phyloP scores from a whole-genome alignment of 1,139 yeast genomes.

The Kodamaea derodonti region DNA sequence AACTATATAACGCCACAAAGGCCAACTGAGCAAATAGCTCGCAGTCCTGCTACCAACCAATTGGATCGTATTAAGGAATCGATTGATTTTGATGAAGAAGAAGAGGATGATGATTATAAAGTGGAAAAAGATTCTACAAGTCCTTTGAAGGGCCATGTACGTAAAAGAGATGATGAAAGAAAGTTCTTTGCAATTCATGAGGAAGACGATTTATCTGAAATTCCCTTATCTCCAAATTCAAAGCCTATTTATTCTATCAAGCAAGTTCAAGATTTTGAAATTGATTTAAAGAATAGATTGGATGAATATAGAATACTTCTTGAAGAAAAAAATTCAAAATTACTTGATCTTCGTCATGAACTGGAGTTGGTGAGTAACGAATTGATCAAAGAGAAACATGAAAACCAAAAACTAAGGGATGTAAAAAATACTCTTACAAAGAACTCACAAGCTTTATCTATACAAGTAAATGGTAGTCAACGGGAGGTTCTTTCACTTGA shows the following conservation, averaged over 20 bases:
- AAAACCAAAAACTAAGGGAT: conserved; percentile 19
- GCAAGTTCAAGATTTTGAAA: conserved; percentile 29
- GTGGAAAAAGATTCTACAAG: conserved; percentile 19
- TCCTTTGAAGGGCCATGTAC: conserved; percentile 19
- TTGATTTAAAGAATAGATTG: conserved; percentile 18
- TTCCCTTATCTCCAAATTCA: conserved; percentile 27
- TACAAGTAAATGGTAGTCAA: conserved; percentile 29
- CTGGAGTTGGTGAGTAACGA: conserved; percentile 17
- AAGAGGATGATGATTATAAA: conserved; percentile 2
- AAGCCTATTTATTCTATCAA: conserved; percentile 34
- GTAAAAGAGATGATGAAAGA: conserved; percentile 1
- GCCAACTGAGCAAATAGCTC: conserved; percentile 41
- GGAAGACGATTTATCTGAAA: neutral
- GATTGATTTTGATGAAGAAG: conserved; percentile 9
- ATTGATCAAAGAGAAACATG: conserved; percentile 18
- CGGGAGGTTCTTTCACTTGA: conserved; percentile 28
- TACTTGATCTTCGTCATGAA: conserved; percentile 19
- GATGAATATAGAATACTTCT: conserved; percentile 15
- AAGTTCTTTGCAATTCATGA: conserved; percentile 1
- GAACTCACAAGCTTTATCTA: conserved; percentile 24
- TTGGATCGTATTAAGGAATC: conserved; percentile 21
- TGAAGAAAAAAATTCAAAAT: conserved; percentile 16
- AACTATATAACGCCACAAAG: conserved; percentile 39
- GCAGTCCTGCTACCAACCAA: conserved; percentile 39
- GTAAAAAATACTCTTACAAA: conserved; percentile 17